These are phyloP conservation scores for Chaetoceros muelleri DNA, from an alignment of 108 stramenopile genomes.

Conservation along the genomic window DNA sequence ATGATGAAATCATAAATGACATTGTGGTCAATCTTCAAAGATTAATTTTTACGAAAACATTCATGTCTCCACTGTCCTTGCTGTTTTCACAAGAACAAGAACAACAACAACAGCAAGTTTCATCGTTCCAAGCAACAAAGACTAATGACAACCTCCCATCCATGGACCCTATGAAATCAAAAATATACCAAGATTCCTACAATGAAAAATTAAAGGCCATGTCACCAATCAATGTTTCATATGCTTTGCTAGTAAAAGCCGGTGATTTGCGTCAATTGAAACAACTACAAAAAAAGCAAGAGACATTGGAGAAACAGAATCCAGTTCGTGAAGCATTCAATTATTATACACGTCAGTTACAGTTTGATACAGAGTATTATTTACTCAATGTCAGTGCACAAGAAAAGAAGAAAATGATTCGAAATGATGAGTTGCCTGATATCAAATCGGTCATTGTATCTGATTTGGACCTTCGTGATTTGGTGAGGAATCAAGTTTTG, in stretches of 20 bases:
- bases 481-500: slow-evolving; percentile 57
- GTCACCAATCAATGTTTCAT: neutral
- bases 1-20: neutral
- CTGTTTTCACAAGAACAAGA: too few relatives aligned
- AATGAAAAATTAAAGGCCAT: neutral
- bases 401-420: slow-evolving; percentile 34
- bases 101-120: too few relatives aligned
- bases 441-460: slow-evolving; percentile 51
- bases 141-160: neutral
- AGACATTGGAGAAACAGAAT: slow-evolving; percentile 18
- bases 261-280: slow-evolving; percentile 40
- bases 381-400: slow-evolving; percentile 20
- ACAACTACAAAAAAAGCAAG: slow-evolving; percentile 29
- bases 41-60: neutral
- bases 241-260: neutral
- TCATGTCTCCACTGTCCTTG: neutral
- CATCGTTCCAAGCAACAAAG: too few relatives aligned
- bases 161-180: neutral
- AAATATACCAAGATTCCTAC: neutral
- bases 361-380: slow-evolving; percentile 24
- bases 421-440: slow-evolving; percentile 44
- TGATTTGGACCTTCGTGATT: slow-evolving; percentile 69
- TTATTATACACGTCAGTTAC: slow-evolving; percentile 28
- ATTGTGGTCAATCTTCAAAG: neutral
- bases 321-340: slow-evolving; percentile 40